Conservation (phyloP, 1,284 basidiomycete genomes). For the Cryptococcus hybrid region DNA sequence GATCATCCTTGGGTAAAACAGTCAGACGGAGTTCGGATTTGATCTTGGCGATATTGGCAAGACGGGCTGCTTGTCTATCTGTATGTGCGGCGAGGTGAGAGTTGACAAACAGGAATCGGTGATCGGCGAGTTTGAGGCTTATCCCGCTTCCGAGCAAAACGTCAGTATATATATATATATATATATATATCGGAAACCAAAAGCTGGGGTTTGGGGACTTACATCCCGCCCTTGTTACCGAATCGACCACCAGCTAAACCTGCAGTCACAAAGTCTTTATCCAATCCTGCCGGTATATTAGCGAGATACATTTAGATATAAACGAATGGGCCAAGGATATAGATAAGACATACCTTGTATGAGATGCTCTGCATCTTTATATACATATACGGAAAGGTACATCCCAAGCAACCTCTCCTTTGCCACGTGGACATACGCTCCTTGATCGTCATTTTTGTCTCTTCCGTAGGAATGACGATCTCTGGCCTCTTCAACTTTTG, state of each 20-base stretch:
- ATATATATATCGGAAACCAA: background rate
- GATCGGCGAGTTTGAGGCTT: constrained; percentile 54
- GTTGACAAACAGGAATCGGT: constrained; percentile 57
- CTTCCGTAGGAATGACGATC: constrained; percentile 20
- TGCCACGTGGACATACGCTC: constrained; percentile 55
- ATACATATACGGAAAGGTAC: constrained; percentile 53
- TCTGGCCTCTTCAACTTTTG: constrained; percentile 13
- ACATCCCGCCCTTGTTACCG: constrained; percentile 56
- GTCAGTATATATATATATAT: background rate
- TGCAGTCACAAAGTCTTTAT: constrained; percentile 56
- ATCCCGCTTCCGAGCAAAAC: constrained; percentile 45
- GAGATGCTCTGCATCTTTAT: constrained; percentile 50
- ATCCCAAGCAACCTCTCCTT: constrained; percentile 59
- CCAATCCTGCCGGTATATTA: constrained; percentile 38
- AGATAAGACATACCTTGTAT: constrained; percentile 38
- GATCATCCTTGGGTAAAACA: constrained; percentile 51
- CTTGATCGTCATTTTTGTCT: constrained; percentile 13
- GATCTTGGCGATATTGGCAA: constrained; percentile 53
- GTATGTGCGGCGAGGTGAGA: constrained; percentile 57
- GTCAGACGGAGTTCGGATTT: constrained; percentile 55
- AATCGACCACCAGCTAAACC: constrained; percentile 56
- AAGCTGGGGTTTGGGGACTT: constrained; percentile 8
- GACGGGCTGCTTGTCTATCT: constrained; percentile 38
- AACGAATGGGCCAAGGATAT: background rate
- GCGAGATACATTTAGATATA: background rate